Base-by-base conservation (phyloP, 495 filamentous ascomycete genomes). In the Cercophora scortea region DNA sequence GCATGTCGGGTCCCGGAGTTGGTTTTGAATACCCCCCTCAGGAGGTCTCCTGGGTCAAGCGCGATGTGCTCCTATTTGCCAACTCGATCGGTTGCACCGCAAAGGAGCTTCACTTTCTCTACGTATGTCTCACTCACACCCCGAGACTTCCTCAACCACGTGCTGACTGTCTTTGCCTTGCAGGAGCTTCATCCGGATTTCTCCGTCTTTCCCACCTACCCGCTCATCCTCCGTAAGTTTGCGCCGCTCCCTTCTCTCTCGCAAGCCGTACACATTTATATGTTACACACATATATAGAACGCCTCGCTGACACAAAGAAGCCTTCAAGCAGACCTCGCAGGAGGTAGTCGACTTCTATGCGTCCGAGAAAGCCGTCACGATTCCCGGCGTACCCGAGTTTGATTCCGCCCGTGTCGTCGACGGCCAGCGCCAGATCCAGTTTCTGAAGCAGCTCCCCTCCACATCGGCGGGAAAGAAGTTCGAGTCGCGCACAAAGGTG, bases 31-130 rank as follows among this genome's bases (percentile, higher is more conserved):
- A 85, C 63, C 85, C 86, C 47, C 57, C 81, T 39, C 65, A 78
- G 59, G 77, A 82, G 59, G 88, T 95, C 5, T 77, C 82, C 58
- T 95, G 89, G 90, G 71, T 87, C 57, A 90, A 93, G 80, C 79
- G 90, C 41, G 90, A 95, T 74, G 79, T 83, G 19, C 74, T 95
- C 57, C 80, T 95, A 32, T 95, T 95, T 64, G 89, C 90, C 36
- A 85, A 88, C 69, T 88, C 84, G 69, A 91, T 95, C 62, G 90
- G 90, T 15, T 81, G 79, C 65, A 90, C 82, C 46, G 76, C 77
- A n/a, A 82, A 95, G 51, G 90, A 95, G 73, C 78, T 95, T 57
- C 89, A 94, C 59, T 95, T 94, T 64, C 82, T 94, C 68, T 95
- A 89, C 54, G 89, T 90, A 74, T 36, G 79, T 59, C 32, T 41